Evolutionary conservation across 331 rosid species (phyloP), one percentile per base, ranked within the genome.

Genomic region (Stylosanthes scabra): DNA sequence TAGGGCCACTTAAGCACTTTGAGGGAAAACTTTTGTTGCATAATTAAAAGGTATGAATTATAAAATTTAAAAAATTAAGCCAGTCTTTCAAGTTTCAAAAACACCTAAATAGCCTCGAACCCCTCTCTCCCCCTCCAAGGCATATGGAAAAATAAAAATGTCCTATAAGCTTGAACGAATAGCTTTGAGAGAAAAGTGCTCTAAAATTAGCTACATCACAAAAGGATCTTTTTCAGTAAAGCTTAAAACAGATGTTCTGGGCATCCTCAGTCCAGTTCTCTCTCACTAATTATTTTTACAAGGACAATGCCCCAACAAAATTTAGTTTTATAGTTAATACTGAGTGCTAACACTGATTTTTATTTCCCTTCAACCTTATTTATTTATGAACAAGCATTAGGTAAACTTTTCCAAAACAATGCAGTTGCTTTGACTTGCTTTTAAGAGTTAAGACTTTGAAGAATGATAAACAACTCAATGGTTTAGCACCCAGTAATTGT

Each of bases 341-440:
- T 20, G 1, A 20, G 25, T 20, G 25, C 0, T 20, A 20, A 20
- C 25, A 20, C 25, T 1, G 25, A 20, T 20, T 20, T 1, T 20
- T 20, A 20, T 20, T 20, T 20, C 1, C 25, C 25, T 20, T 20
- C 25, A 20, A 20, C 25, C 25, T 0, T 20, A 20, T 20, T 20
- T 20, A 20, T 20, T 20, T 20, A 20, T 20, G 1, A 20, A 20
- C 25, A 20, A 20, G 25, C 0, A 20, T 20, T 20, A 20, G 25
- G 59, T 47, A 63, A 62, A 62, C 63, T 62, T 68, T 49, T 64
- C 58, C n/a, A 65, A 51, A 39, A 57, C 44, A 57, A 41, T 27
- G 56, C 0, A 71, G 25, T 55, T 52, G 46, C 47, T 65, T 58
- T 47, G 13, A 37, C 59, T 57, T 68, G 16, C 58, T 42, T 42